These are phyloP conservation scores for Annulohypoxylon nitens DNA, from an alignment of 495 filamentous ascomycete species.

Conservation along the genomic window DNA sequence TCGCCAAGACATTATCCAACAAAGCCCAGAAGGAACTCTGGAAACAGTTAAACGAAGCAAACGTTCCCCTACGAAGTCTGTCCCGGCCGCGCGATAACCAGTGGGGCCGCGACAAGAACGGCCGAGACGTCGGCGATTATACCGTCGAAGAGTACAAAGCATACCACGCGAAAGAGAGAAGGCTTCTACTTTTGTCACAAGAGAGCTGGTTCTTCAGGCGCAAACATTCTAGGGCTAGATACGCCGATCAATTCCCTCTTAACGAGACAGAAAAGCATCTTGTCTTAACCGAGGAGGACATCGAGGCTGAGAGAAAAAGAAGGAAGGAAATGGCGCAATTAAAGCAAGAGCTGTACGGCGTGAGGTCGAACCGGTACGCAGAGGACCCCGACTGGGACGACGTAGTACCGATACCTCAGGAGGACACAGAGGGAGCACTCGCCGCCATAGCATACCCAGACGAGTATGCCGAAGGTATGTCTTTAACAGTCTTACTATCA, in stretches of 20 bases:
- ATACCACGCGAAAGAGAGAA: slow-evolving; percentile 46
- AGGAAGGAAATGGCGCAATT: slow-evolving; percentile 60
- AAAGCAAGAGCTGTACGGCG: slow-evolving; percentile 59
- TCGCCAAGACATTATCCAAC: slow-evolving; percentile 50
- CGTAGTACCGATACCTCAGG: slow-evolving; percentile 82
- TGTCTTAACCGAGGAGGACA: slow-evolving; percentile 54
- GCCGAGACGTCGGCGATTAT: slow-evolving; percentile 57
- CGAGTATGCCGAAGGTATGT: slow-evolving; percentile 86
- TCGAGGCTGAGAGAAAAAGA: slow-evolving; percentile 60
- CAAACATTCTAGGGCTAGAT: slow-evolving; percentile 44
- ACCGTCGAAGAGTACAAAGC: slow-evolving; percentile 55
- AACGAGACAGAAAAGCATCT: slow-evolving; percentile 38
- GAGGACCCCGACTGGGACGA: slow-evolving; percentile 84
- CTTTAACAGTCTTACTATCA: not conserved
- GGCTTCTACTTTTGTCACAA: slow-evolving; percentile 48
- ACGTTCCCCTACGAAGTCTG: slow-evolving; percentile 56
- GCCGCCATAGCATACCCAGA: slow-evolving; percentile 89
- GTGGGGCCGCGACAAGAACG: slow-evolving; percentile 60
- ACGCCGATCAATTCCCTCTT: slow-evolving; percentile 17
- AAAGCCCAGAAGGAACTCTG: slow-evolving; percentile 65
- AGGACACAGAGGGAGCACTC: slow-evolving; percentile 84
- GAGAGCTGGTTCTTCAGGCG: slow-evolving; percentile 50
- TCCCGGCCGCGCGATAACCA: slow-evolving; percentile 45
- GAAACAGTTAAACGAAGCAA: slow-evolving; percentile 60
- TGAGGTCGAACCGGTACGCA: slow-evolving; percentile 66